A percentile compares a stretch with the other conserved stretches of the same genome.
These are phyloP conservation scores for Ampelocalamus luodianensis DNA, from an alignment of 176 grass and related monocot species.

Conservation along the genomic window DNA sequence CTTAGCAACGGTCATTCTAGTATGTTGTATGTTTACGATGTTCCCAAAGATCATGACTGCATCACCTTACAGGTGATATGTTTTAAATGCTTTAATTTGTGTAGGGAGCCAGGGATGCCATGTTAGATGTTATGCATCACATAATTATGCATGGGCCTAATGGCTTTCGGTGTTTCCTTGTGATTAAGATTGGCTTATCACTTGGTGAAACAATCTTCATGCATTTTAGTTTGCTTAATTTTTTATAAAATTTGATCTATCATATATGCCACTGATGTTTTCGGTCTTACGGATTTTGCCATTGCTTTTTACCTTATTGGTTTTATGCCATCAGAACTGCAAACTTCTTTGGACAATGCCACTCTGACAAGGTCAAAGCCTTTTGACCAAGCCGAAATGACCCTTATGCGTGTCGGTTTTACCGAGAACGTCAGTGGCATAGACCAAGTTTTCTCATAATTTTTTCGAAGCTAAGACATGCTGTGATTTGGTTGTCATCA, in stretches of 20 bases:
- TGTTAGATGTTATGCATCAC: constrained; percentile 19
- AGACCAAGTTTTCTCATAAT: no score
- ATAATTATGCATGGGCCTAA: not conserved
- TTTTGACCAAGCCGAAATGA: no score
- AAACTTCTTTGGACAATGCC: no score
- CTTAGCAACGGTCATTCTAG: not conserved
- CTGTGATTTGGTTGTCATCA: constrained; percentile 10
- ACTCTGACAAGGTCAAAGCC: no score
- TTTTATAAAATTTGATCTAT: no score
- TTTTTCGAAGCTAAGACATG: constrained; percentile 8
- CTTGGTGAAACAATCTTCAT: constrained; percentile 10
- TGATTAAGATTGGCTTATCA: constrained; percentile 29
- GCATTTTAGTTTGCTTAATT: not conserved
- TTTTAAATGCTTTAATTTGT: not conserved
- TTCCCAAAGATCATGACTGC: constrained; percentile 1
- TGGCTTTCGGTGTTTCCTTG: not conserved
- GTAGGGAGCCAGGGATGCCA: not conserved
- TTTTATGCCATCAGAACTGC: no score
- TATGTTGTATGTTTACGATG: not conserved
- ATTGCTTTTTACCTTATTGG: no score
- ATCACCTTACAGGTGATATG: not conserved
- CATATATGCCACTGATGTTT: no score
- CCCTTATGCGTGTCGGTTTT: no score
- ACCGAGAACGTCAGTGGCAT: no score
- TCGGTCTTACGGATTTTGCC: no score